These are phyloP conservation scores for Aspergillus floridensis DNA, from an alignment of 2,329 filamentous ascomycete species.

Conservation along the genomic window DNA sequence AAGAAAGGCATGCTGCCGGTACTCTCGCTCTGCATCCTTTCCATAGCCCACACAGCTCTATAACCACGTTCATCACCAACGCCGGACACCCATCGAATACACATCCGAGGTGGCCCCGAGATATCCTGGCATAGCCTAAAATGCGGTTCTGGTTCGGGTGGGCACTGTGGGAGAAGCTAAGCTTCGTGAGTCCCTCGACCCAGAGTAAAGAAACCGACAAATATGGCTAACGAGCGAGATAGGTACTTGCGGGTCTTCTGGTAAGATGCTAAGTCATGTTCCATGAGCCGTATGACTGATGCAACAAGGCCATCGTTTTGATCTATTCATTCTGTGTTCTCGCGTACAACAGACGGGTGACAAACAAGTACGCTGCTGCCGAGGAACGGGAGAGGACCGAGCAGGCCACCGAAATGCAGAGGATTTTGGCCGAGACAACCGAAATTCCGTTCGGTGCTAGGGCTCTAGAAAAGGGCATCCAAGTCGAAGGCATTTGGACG, in stretches of 20 bases:
- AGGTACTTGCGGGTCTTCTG: conserved; percentile 74
- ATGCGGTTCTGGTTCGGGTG: conserved; percentile 64
- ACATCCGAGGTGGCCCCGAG: not conserved
- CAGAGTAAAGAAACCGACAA: not conserved
- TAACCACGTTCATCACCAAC: not conserved
- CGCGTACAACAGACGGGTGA: conserved; percentile 53
- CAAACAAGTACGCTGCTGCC: conserved; percentile 60
- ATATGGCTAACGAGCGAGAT: conserved; percentile 17
- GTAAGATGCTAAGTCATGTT: conserved; percentile 34
- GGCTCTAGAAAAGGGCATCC: conserved; percentile 77
- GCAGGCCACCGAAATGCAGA: conserved; percentile 50
- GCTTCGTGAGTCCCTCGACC: conserved; percentile 63
- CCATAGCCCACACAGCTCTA: too few species aligned
- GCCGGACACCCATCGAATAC: not conserved
- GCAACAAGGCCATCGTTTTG: conserved; percentile 60
- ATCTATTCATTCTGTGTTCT: conserved; percentile 66
- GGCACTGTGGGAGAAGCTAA: conserved; percentile 86
- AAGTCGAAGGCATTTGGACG: conserved; percentile 83
- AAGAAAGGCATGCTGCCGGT: not conserved
- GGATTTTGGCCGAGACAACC: conserved; percentile 52
- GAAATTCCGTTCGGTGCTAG: conserved; percentile 83
- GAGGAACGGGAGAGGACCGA: conserved; percentile 64
- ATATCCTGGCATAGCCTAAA: conserved; percentile 5
- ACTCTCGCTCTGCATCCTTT: not conserved
- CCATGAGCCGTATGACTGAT: conserved; percentile 24